phyloP scores from a whole-genome alignment of 169 alveolate genomes.

The Babesia ovata region DNA sequence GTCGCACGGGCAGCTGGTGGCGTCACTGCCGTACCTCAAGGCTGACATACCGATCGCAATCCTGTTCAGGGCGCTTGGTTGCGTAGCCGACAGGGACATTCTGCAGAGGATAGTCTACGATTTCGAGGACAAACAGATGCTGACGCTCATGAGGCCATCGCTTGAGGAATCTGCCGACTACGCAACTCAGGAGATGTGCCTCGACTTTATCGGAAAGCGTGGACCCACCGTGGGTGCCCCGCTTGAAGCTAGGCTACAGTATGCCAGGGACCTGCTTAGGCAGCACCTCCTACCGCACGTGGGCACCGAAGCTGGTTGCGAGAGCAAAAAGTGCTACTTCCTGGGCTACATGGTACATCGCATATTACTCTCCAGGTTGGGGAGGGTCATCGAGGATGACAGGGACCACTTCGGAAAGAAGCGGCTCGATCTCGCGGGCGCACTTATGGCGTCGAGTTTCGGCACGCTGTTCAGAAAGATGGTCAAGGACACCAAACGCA shows the following conservation, averaged over 20 bases:
- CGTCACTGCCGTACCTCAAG: conserved; percentile 94
- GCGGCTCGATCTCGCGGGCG: conserved; percentile 98
- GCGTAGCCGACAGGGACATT: conserved; percentile 88
- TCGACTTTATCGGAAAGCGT: conserved; percentile 90
- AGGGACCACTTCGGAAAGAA: conserved; percentile 99
- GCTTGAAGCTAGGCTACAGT: conserved; percentile 88
- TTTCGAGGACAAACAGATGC: conserved; percentile 94
- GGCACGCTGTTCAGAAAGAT: conserved; percentile 92
- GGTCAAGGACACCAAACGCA: conserved; percentile 91
- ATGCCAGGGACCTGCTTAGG: conserved; percentile 93
- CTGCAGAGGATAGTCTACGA: conserved; percentile 91
- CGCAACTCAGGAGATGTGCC: conserved; percentile 91
- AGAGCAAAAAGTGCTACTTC: conserved; percentile 95
- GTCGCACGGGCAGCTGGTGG: conserved; percentile 91
- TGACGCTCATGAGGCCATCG: conserved; percentile 93
- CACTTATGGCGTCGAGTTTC: conserved; percentile 96
- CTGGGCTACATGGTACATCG: conserved; percentile 99
- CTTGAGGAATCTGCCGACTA: conserved; percentile 92
- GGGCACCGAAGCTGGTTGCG: conserved; percentile 91
- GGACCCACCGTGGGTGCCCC: conserved; percentile 95
- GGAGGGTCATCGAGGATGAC: conserved; percentile 98
- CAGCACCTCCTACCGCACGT: conserved; percentile 98
- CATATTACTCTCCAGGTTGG: conserved; percentile 93
- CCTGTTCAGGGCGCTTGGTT: conserved; percentile 97
- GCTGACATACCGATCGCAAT: conserved; percentile 95